Evolutionary conservation across 1,139 yeast genomes (phyloP).

Genomic region (Scheffersomyces insectosa): DNA sequence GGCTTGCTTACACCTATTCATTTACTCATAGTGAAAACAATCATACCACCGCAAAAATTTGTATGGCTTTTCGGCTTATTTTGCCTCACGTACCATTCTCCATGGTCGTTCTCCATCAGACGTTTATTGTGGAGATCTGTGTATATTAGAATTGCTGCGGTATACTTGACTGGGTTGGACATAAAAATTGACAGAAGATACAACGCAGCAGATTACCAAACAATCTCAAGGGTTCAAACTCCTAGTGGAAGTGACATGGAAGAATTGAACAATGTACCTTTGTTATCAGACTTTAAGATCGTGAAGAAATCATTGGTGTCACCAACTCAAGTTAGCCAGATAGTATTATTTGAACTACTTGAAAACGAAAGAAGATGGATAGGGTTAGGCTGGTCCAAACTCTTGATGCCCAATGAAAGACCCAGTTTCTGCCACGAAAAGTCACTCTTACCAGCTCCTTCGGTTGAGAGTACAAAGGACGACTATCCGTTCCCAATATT

Average conservation of each 20-base stretch:
- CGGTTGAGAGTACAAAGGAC: slow-evolving; percentile 18
- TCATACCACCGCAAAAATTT: slow-evolving; percentile 38
- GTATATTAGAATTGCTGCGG: slow-evolving; percentile 41
- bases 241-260: slow-evolving; percentile 27
- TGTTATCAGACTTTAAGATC: slow-evolving; percentile 41
- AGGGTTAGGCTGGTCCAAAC: slow-evolving; percentile 60
- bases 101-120: slow-evolving; percentile 53
- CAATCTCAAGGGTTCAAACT: slow-evolving; percentile 23
- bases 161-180: slow-evolving; percentile 49
- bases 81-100: slow-evolving; percentile 50
- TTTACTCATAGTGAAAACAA: slow-evolving; percentile 31
- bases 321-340: slow-evolving; percentile 45
- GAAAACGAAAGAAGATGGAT: slow-evolving; percentile 66
- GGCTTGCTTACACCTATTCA: slow-evolving; percentile 51
- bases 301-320: slow-evolving; percentile 41
- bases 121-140: slow-evolving; percentile 57
- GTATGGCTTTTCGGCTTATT: slow-evolving; percentile 41
- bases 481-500: slow-evolving; percentile 51
- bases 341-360: slow-evolving; percentile 49
- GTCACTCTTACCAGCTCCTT: slow-evolving; percentile 38
- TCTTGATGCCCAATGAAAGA: slow-evolving; percentile 53
- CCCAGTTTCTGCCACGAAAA: slow-evolving; percentile 47
- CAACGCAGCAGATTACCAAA: slow-evolving; percentile 15
- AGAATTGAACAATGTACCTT: slow-evolving; percentile 20
- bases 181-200: slow-evolving; percentile 26